These are phyloP conservation scores for Fusarium pseudoanthophilum DNA, from an alignment of 2,329 filamentous ascomycete genomes.

Conservation along the genomic window DNA sequence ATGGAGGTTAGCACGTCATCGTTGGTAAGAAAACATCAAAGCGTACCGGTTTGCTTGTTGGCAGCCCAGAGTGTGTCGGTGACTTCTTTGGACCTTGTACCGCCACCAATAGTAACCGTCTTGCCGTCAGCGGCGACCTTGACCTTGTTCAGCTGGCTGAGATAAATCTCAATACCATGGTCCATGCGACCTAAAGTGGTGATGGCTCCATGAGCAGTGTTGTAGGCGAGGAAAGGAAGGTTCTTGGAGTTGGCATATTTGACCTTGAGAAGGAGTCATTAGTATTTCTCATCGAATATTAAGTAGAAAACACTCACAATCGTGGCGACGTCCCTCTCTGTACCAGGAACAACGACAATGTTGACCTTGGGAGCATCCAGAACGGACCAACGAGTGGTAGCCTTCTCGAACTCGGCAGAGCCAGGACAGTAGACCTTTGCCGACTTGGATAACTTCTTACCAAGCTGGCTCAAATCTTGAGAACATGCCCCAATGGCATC, in stretches of 20 bases:
- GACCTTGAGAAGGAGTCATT: conserved; percentile 20
- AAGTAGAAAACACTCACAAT: conserved; percentile 49
- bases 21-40: no score
- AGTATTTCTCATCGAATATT: accelerated
- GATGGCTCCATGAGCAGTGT: conserved; percentile 63
- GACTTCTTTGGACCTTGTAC: conserved; percentile 57
- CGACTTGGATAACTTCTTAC: conserved; percentile 48
- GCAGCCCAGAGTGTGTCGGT: conserved; percentile 60
- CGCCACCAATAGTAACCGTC: conserved; percentile 61
- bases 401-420: conserved; percentile 52
- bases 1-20: neutral
- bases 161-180: conserved; percentile 61
- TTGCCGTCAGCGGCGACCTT: conserved; percentile 55
- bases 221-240: conserved; percentile 64
- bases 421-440: conserved; percentile 57
- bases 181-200: conserved; percentile 60
- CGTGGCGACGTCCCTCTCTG: conserved; percentile 60
- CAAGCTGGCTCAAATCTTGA: conserved; percentile 39
- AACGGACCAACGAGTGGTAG: conserved; percentile 58
- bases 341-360: conserved; percentile 59
- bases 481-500: conserved; percentile 34
- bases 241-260: conserved; percentile 58
- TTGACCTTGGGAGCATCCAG: conserved; percentile 55
- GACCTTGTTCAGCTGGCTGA: conserved; percentile 57
- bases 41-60: conserved; percentile 60